Conservation (phyloP, 495 filamentous ascomycete species). For the Aspergillus biplanus region DNA sequence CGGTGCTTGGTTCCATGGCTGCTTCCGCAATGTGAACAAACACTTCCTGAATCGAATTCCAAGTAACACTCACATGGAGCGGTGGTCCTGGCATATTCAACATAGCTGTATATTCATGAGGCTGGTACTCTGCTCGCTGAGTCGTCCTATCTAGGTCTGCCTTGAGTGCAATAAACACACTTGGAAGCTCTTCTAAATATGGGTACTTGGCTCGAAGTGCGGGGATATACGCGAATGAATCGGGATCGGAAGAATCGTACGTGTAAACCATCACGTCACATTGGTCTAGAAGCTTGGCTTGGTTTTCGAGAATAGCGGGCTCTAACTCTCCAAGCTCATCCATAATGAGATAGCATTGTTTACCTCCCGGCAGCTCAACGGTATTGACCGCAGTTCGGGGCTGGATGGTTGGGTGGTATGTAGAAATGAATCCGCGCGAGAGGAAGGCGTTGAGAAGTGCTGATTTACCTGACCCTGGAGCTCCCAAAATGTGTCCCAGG, state of each 20-base stretch:
- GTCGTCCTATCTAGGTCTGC: constrained; percentile 93
- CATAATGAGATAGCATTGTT: constrained; percentile 95
- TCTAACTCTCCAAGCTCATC: constrained; percentile 96
- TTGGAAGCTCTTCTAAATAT: constrained; percentile 82
- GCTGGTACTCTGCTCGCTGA: constrained; percentile 87
- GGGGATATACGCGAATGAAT: constrained; percentile 90
- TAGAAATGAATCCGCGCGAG: constrained; percentile 78
- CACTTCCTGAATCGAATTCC: constrained; percentile 86
- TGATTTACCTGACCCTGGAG: constrained; percentile 82
- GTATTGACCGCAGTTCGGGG: constrained; percentile 92
- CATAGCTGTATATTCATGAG: constrained; percentile 84
- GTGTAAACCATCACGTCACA: constrained; percentile 94
- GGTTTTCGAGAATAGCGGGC: constrained; percentile 90
- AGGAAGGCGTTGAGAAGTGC: constrained; percentile 89
- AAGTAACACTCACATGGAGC: constrained; percentile 90
- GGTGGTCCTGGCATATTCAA: constrained; percentile 78
- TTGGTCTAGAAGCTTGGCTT: constrained; percentile 83
- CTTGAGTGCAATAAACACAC: constrained; percentile 89
- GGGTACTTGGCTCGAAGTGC: constrained; percentile 76
- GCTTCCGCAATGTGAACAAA: constrained; percentile 91
- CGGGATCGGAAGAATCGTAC: constrained; percentile 94
- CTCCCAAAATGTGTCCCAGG: constrained; percentile 89
- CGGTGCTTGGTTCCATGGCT: constrained; percentile 83
- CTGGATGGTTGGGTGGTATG: constrained; percentile 94
- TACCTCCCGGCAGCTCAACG: constrained; percentile 92